Evolutionary conservation across 2,329 filamentous ascomycete genomes (phyloP), one percentile per base, ranked within the genome.

Genomic region (Penicillium sp.): DNA sequence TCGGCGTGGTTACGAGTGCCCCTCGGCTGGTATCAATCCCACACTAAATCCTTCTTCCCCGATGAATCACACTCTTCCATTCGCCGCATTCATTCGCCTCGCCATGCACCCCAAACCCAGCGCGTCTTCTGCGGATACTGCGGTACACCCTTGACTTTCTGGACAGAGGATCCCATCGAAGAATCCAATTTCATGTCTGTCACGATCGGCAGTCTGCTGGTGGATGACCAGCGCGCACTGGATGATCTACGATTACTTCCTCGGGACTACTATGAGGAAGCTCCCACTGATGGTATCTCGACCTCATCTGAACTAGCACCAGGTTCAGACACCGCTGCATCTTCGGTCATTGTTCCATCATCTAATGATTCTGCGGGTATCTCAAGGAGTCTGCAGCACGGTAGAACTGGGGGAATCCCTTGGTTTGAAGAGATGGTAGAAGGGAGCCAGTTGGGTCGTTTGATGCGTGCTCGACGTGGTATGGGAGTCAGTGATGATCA

Each of bases 41-140:
- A 84, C 40, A 94, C 90, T 1, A 83, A 86, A 64, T 85, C 91
- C 47, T 89, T 87, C 72, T 92, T 88, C 72, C 84, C 88, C 3
- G 90, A 96, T 75, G 93, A 96, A 77, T 85, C 86, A 17, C 83
- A 85, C 72, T 67, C 80, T 54, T 79, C 80, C 51, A 92, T 92
- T 70, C 86, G 85, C 56, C 84, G 87, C 41, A 81, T 83, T 48
- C 92, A 90, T 73, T 85, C 84, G 10, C 83, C 87, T 23, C 80
- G 80, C 2, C 77, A 80, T 65, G 82, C 84, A 52, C 80, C 82
- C 51, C 77, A 83, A 66, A 80, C 84, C 1, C 86, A 89, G 71
- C 86, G 90, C 50, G 85, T 91, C 65, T 97, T 97, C 75, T 97
- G 93, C 76, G 93, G 93, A 25, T 95, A 89, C 78, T 96, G 93